Conservation (phyloP, 2,329 filamentous ascomycete genomes). For the Raffaelea arxii region DNA sequence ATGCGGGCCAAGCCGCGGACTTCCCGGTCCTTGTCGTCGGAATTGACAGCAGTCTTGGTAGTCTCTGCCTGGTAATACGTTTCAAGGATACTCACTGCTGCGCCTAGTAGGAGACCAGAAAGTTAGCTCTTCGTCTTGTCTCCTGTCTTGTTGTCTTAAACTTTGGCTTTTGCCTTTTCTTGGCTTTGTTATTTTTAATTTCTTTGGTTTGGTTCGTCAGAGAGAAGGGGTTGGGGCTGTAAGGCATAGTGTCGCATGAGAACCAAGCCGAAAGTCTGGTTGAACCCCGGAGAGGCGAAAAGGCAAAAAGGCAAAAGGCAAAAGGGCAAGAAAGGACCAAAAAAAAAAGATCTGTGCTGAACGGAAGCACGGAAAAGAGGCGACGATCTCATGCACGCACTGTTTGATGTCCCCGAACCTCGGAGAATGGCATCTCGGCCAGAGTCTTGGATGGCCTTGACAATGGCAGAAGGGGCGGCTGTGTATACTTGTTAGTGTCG, state of each 20-base stretch:
- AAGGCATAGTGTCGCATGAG: too few relatives aligned
- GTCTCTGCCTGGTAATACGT: conserved; percentile 53
- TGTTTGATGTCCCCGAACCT: conserved; percentile 76
- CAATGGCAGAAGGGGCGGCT: conserved; percentile 82
- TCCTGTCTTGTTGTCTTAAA: too few relatives aligned
- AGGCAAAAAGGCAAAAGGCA: too few relatives aligned
- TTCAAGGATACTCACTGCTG: conserved; percentile 93
- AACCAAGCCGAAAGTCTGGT: too few relatives aligned
- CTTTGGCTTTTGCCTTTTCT: too few relatives aligned
- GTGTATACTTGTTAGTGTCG: conserved; percentile 5
- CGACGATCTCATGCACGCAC: conserved; percentile 46
- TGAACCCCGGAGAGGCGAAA: too few relatives aligned
- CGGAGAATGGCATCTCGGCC: conserved; percentile 91
- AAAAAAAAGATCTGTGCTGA: background rate
- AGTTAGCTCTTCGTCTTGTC: too few relatives aligned
- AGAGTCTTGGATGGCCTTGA: conserved; percentile 77
- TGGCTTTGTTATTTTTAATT: too few relatives aligned
- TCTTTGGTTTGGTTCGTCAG: too few relatives aligned
- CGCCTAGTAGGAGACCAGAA: too few relatives aligned
- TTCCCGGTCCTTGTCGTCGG: conserved; percentile 31
- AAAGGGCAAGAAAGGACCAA: background rate
- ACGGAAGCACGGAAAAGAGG: too few relatives aligned
- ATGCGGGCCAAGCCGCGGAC: conserved; percentile 85
- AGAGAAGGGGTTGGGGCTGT: too few relatives aligned
- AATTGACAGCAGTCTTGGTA: conserved; percentile 8